Evolutionary conservation across 78 protist species (phyloP).

Genomic region (Monosiga brevicollis): DNA sequence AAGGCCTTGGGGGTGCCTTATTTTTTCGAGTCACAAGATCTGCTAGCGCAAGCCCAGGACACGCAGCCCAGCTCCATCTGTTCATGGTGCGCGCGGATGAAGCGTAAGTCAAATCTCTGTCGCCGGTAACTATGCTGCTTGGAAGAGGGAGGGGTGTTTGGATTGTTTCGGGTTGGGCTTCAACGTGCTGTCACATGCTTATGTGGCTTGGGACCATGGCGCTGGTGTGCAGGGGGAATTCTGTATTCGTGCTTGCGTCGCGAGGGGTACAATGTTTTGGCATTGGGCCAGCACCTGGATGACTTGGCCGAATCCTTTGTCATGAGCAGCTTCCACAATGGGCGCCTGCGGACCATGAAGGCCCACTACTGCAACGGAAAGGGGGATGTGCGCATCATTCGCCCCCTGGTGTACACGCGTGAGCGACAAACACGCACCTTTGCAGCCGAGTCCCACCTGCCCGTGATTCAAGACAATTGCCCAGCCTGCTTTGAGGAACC

Average conservation of each 20-base stretch:
- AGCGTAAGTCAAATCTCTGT: conserved; percentile 21
- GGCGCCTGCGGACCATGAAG: conserved; percentile 51
- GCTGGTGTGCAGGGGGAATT: conserved; percentile 62
- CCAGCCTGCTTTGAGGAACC: conserved; percentile 83
- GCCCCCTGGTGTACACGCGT: conserved; percentile 60
- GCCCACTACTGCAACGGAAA: conserved; percentile 26
- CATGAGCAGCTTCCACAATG: conserved; percentile 66
- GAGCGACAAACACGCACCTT: conserved; percentile 42
- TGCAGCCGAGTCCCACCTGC: conserved; percentile 44
- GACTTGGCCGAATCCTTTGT: conserved; percentile 22
- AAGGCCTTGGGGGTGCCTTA: conserved; percentile 37
- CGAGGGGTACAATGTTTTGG: conserved; percentile 76
- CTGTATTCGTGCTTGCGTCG: conserved; percentile 50
- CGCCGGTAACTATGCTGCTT: no score
- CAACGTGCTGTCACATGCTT: no score
- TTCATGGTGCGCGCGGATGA: conserved; percentile 48
- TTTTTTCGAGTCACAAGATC: conserved; percentile 23
- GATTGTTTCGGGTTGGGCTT: no score
- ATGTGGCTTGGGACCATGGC: no score
- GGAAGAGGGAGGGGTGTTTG: no score
- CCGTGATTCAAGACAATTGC: conserved; percentile 73
- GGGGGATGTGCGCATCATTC: conserved; percentile 70
- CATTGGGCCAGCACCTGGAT: conserved; percentile 71
- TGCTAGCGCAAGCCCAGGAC: conserved; percentile 23
- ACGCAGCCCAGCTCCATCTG: conserved; percentile 23